phyloP scores from a whole-genome alignment of 1,139 yeast species.

The Sugiyamaella novakii region DNA sequence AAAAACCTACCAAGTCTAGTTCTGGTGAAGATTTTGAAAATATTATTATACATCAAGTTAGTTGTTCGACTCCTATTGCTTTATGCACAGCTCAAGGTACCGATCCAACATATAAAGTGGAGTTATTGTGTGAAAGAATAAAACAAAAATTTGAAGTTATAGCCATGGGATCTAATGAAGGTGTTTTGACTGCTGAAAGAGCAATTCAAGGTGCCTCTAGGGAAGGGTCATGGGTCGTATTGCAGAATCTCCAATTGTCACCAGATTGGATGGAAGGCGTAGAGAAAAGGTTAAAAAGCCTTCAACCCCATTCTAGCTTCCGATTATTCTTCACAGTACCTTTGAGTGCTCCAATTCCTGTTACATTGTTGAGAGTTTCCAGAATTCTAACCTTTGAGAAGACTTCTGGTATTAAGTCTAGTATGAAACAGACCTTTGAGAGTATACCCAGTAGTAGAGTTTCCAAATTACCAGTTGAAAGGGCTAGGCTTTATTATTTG shows the following conservation, averaged over 20 bases:
- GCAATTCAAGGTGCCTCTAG: slow-evolving; percentile 52
- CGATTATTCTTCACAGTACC: slow-evolving; percentile 64
- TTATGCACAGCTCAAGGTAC: slow-evolving; percentile 62
- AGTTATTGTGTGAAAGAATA: slow-evolving; percentile 46
- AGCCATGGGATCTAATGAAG: slow-evolving; percentile 79
- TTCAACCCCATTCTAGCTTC: slow-evolving; percentile 42
- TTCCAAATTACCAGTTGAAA: slow-evolving; percentile 47
- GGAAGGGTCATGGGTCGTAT: slow-evolving; percentile 64
- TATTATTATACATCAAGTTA: slow-evolving; percentile 29
- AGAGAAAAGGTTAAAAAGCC: slow-evolving; percentile 48
- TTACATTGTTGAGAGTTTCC: slow-evolving; percentile 55
- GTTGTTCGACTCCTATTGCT: slow-evolving; percentile 47
- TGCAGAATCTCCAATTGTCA: slow-evolving; percentile 80
- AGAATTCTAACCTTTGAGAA: slow-evolving; percentile 61
- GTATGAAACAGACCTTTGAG: slow-evolving; percentile 45
- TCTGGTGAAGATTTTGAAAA: slow-evolving; percentile 23
- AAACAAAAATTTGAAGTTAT: slow-evolving; percentile 46
- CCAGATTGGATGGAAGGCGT: slow-evolving; percentile 60
- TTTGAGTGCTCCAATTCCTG: slow-evolving; percentile 54
- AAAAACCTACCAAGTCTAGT: slow-evolving; percentile 4
- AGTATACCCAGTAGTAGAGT: slow-evolving; percentile 35
- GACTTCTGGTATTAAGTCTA: slow-evolving; percentile 59
- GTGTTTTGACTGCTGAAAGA: slow-evolving; percentile 56
- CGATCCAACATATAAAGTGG: slow-evolving; percentile 66
- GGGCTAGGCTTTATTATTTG: slow-evolving; percentile 54